phyloP scores from a whole-genome alignment of 768 basidiomycete species.

The Termitomyces sp. region DNA sequence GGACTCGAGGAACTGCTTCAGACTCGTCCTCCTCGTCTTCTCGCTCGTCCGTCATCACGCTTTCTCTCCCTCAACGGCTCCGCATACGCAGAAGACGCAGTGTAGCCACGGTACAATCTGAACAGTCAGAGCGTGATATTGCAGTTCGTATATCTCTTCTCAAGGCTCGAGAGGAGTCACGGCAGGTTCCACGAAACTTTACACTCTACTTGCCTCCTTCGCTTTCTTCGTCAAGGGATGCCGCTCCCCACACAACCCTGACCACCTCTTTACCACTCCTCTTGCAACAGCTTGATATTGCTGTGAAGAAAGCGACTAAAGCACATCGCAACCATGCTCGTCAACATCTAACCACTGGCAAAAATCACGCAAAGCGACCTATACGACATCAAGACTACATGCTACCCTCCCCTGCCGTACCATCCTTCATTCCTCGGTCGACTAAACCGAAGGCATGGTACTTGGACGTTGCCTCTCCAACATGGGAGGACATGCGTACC shows the following conservation, averaged over 20 bases:
- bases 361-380: constrained; percentile 21
- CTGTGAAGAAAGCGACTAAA: constrained; percentile 37
- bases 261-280: constrained; percentile 47
- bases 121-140: constrained; percentile 55
- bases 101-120: constrained; percentile 45
- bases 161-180: constrained; percentile 57
- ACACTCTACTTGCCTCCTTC: constrained; percentile 57
- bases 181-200: constrained; percentile 61
- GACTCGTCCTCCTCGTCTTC: constrained; percentile 38
- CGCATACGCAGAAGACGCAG: constrained; percentile 48
- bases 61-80: constrained; percentile 34
- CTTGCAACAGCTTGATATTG: constrained; percentile 45
- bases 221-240: constrained; percentile 11
- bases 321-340: constrained; percentile 25
- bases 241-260: constrained; percentile 25
- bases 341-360: constrained; percentile 11
- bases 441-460: constrained; percentile 70
- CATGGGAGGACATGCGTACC: constrained; percentile 82
- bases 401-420: neutral
- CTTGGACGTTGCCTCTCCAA: constrained; percentile 84
- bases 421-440: neutral
- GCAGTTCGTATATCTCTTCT: constrained; percentile 55
- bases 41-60: constrained; percentile 35
- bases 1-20: constrained; percentile 55
- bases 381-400: constrained; percentile 8